Evolutionary conservation across 2,329 filamentous ascomycete genomes (phyloP).

Genomic region (Pyrenophora seminiperda): DNA sequence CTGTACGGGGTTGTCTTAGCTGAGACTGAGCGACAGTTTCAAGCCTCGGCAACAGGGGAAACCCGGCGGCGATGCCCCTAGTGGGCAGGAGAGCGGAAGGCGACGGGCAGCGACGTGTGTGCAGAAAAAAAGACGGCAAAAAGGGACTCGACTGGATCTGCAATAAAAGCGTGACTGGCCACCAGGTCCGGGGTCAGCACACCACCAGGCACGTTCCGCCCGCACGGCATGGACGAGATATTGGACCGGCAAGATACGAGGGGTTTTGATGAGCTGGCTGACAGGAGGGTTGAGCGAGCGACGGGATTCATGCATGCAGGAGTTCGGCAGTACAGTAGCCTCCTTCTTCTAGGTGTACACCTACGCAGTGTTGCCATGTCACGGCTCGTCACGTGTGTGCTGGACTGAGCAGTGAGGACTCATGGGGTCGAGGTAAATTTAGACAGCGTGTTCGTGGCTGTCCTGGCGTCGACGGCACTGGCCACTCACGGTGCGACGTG

Average conservation of each 20-base stretch:
- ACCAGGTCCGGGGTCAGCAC: conserved; percentile 19
- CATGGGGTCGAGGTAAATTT: conserved; percentile 30
- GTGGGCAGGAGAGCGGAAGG: conserved; percentile 3
- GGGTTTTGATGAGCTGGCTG: conserved; percentile 16
- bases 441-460: conserved; percentile 31
- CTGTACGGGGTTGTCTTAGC: conserved; percentile 26
- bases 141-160: conserved; percentile 7
- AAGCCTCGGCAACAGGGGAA: conserved; percentile 28
- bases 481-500: conserved; percentile 20
- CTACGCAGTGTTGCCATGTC: not conserved
- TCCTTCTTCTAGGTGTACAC: too few species aligned
- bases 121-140: conserved; percentile 7
- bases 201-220: conserved; percentile 7
- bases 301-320: conserved; percentile 9
- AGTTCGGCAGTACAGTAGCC: not conserved
- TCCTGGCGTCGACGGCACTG: conserved; percentile 12
- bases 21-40: conserved; percentile 38
- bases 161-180: conserved; percentile 6
- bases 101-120: not conserved
- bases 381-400: too few species aligned
- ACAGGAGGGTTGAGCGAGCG: conserved; percentile 11
- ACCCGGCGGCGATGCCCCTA: conserved; percentile 31
- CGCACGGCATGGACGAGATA: conserved; percentile 25
- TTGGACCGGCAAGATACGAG: conserved; percentile 25
- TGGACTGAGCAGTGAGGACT: too few species aligned